Evolutionary conservation across 257 asterid species (phyloP), one percentile per base, ranked within the genome.

Genomic region (Scutellaria minor): DNA sequence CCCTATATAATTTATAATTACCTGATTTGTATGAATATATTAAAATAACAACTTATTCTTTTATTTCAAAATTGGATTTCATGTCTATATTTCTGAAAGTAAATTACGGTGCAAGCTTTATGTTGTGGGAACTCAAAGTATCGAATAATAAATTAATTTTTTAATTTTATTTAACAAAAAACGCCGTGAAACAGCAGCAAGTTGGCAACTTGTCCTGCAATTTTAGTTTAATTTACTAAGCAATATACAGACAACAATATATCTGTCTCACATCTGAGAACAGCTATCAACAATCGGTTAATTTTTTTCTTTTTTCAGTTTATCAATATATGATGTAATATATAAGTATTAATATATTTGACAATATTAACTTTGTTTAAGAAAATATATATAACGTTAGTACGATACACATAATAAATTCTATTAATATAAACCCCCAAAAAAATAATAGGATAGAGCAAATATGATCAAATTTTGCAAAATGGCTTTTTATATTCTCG

Each of bases 151-250:
- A 24, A 11, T 9, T 31, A 7, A 42, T 42, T 42, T 42, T 42
- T 6, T 44, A 6, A 44, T 6, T 6, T 44, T 0, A 6, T 44
- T 44, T 3, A 0, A 31, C 2, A 24, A 24, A 24, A 24, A 2
- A 2, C 2, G 27, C 27, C 27, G 27, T 24, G 27, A 24, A 24
- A 24, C 27, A 24, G 27, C 27, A 14, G 55, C 65, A 64, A 55
- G 50, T 66, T 66, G 73, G 6, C 63, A 47, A 58, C 47, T 67
- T 75, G 41, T 20, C 9, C 39, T 31, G 61, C 45, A 42, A 6
- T 44, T 51, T 3, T 12, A 71, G 55, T 41, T 31, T 58, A 58
- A 68, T 46, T 40, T 47, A 51, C 12, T 57, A 37, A 50, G 18
- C 67, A 15, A 41, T 5, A 7, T 37, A 13, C 53, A 1, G 4